Conservation (phyloP, 73 alveolate species). For the Uronychia setigera region DNA sequence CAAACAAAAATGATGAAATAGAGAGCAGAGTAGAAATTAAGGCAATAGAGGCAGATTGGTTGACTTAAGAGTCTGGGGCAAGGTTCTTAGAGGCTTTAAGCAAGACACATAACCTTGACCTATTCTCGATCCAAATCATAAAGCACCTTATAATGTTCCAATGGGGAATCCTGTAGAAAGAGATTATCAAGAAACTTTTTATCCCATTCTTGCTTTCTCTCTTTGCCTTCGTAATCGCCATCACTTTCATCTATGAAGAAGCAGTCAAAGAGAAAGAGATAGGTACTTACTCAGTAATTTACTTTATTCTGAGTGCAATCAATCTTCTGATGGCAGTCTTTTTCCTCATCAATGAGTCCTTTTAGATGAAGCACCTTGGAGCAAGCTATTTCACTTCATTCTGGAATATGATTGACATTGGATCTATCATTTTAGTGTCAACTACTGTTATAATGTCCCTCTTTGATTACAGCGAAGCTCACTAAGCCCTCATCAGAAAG, state of each 20-base stretch:
- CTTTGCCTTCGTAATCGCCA: background rate
- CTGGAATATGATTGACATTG: constrained; percentile 21
- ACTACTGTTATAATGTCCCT: too few species aligned
- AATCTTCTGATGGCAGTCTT: too few species aligned
- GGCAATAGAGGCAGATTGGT: constrained; percentile 18
- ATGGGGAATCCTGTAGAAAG: constrained; percentile 3
- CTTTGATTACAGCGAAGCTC: background rate
- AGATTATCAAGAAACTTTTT: background rate
- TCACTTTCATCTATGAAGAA: background rate
- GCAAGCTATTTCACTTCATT: background rate
- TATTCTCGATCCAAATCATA: background rate
- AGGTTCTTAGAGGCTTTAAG: background rate
- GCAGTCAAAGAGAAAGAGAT: too few species aligned
- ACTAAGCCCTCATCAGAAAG: background rate
- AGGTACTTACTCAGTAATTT: too few species aligned
- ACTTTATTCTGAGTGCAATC: too few species aligned
- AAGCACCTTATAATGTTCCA: constrained; percentile 2
- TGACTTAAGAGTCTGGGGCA: background rate
- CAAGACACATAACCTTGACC: background rate
- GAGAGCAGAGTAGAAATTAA: constrained; percentile 5
- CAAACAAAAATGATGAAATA: too few species aligned
- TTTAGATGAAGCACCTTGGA: background rate
- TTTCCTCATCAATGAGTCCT: too few species aligned
- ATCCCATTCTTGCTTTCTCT: background rate
- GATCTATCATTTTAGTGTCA: constrained; percentile 1